A percentile compares a stretch with the other conserved stretches of the same genome.
These are phyloP conservation scores for Lotmaria passim DNA, from an alignment of 208 protist species.

Conservation along the genomic window DNA sequence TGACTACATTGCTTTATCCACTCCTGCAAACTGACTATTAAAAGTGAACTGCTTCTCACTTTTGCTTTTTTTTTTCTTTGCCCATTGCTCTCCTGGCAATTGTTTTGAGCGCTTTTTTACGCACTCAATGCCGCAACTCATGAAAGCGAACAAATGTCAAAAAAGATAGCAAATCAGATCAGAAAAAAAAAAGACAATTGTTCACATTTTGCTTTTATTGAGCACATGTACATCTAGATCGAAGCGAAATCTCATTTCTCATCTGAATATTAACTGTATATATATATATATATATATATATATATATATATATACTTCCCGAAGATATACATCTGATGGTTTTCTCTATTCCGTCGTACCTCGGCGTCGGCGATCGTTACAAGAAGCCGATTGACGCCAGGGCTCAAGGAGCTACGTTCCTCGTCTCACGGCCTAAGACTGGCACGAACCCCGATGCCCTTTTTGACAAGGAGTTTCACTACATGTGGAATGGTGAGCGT, in stretches of 20 bases:
- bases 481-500: constrained; percentile 90
- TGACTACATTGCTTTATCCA: too few species aligned
- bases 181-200: too few species aligned
- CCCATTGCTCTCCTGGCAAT: background rate
- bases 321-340: too few species aligned
- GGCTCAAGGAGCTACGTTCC: constrained; percentile 67
- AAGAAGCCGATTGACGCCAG: constrained; percentile 72
- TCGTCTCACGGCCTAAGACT: constrained; percentile 74
- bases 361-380: constrained; percentile 73
- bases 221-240: too few species aligned
- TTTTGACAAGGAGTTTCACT: constrained; percentile 81
- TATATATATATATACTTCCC: too few species aligned
- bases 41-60: background rate
- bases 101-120: background rate
- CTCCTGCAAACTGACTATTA: background rate
- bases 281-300: too few species aligned
- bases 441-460: constrained; percentile 83
- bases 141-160: background rate
- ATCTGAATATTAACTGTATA: too few species aligned
- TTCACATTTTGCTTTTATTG: too few species aligned
- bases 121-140: background rate
- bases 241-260: too few species aligned
- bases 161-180: background rate
- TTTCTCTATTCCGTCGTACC: constrained; percentile 90
- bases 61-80: constrained; percentile 17